These are phyloP conservation scores for Termitomyces sp. DNA, from an alignment of 768 basidiomycete genomes.

Conservation along the genomic window DNA sequence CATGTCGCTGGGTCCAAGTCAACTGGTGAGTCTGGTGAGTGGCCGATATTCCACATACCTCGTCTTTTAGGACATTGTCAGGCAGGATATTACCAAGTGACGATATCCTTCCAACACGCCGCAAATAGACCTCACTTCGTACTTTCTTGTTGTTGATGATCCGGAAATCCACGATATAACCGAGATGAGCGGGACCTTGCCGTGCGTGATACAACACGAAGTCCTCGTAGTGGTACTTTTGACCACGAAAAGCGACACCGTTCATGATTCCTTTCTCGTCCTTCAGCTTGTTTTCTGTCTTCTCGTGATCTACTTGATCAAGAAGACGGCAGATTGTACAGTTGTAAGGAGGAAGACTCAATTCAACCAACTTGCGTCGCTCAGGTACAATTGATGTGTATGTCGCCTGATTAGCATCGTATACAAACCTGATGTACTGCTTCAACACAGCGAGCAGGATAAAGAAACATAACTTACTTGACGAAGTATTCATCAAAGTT, in stretches of 20 bases:
- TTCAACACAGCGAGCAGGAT: background rate
- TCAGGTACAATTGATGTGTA: slow-evolving; percentile 39
- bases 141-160: slow-evolving; percentile 10
- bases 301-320: slow-evolving; percentile 28
- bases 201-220: slow-evolving; percentile 50
- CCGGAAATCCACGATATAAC: slow-evolving; percentile 39
- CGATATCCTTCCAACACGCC: slow-evolving; percentile 47
- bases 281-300: slow-evolving; percentile 25
- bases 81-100: slow-evolving; percentile 38
- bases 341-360: slow-evolving; percentile 40
- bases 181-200: slow-evolving; percentile 53
- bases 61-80: slow-evolving; percentile 41
- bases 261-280: slow-evolving; percentile 20
- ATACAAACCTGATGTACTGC: slow-evolving; percentile 39
- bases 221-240: slow-evolving; percentile 57
- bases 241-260: slow-evolving; percentile 44
- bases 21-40: background rate
- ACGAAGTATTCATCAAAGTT: slow-evolving; percentile 49
- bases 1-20: slow-evolving; percentile 44
- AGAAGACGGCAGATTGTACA: slow-evolving; percentile 45
- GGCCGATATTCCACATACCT: slow-evolving; percentile 35
- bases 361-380: slow-evolving; percentile 19
- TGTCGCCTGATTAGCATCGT: slow-evolving; percentile 40
- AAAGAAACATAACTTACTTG: slow-evolving; percentile 36
- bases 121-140: slow-evolving; percentile 20